Percentiles rank a stretch among this genome's conserved stretches.
These are phyloP conservation scores for Gypsophila paniculata DNA, from an alignment of 179 eudicot genomes.

Conservation along the genomic window DNA sequence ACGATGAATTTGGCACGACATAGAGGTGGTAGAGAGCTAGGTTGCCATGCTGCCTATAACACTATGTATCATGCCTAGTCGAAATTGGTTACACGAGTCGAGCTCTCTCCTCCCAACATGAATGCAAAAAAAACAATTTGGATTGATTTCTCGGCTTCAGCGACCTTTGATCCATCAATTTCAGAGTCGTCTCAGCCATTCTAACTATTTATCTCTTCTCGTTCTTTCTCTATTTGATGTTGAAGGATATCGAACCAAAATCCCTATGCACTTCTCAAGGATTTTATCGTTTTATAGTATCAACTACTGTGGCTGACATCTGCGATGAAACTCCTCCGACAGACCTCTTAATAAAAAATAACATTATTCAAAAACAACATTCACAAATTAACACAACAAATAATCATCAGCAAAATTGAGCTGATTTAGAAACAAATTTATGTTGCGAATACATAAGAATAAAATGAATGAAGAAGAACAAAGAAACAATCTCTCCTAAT, in stretches of 20 bases:
- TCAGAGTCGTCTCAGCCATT: not conserved
- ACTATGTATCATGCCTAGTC: too few species aligned
- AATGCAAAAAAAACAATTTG: not conserved
- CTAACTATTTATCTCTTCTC: too few species aligned
- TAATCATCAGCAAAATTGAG: not conserved
- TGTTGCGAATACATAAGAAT: not conserved
- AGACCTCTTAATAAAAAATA: too few species aligned
- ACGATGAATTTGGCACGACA: not conserved
- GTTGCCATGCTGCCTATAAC: too few species aligned
- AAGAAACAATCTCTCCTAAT: not conserved
- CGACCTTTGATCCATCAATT: not conserved
- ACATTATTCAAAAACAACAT: too few species aligned
- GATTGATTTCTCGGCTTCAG: not conserved
- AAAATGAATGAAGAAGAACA: not conserved
- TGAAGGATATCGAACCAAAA: too few species aligned
- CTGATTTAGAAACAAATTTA: not conserved
- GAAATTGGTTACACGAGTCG: not conserved
- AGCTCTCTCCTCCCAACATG: not conserved
- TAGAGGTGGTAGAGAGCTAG: too few species aligned
- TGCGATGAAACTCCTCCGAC: too few species aligned
- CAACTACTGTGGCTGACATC: too few species aligned
- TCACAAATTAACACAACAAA: not conserved
- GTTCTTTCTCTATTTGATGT: too few species aligned
- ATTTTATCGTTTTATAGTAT: too few species aligned
- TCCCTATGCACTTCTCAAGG: too few species aligned